Evolutionary conservation across 805 yeast species (phyloP), one percentile per base, ranked within the genome.

Genomic region (Metschnikowia bowlesiae): DNA sequence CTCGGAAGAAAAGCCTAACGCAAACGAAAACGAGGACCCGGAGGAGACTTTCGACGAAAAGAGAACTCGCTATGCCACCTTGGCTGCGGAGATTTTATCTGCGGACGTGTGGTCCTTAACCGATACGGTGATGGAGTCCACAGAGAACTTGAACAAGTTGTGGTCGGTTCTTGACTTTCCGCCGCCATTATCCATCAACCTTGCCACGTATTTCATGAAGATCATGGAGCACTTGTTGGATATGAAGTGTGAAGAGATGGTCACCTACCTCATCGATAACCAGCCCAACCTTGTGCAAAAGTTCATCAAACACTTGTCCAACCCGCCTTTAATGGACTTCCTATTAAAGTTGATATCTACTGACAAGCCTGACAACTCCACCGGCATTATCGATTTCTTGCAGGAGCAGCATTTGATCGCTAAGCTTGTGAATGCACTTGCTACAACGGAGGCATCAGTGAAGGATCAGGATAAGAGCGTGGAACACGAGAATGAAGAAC

Each of bases 31-130:
- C 18, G 56, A 54, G 6, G 48, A 49, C 10, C 42, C 30, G 11
- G 46, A 49, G 9, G 61, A 58, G 36, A 56, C 66, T 1, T 57
- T 55, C 7, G 73, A 70, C 38, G 77, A 71, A 50, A 61, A 60
- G 13, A 60, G 66, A 13, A 63, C 65, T 6, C 63, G 76, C 10
- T 65, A 64, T 50, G 75, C 76, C 31, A 64, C 76, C 7, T 59
- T 73, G 37, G 90, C 96, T 6, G 89, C 96, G 1, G 98, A 94
- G 64, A 85, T 94, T 39, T 73, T 94, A 44, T 82, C 92, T 38
- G 89, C 94, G 4, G 98, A 92, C 62, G 91, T 90, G 8, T 92
- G 97, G 97, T 86, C 95, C 2, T 74, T 94, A 36, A 87, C 96
- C 1, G 96, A 91, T 58, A 84, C 96, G 1, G 84, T 94, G 49